Percentiles rank a stretch among this genome's conserved stretches.
Conservation (phyloP, 768 basidiomycete species). For the Podaxis rugospora region DNA sequence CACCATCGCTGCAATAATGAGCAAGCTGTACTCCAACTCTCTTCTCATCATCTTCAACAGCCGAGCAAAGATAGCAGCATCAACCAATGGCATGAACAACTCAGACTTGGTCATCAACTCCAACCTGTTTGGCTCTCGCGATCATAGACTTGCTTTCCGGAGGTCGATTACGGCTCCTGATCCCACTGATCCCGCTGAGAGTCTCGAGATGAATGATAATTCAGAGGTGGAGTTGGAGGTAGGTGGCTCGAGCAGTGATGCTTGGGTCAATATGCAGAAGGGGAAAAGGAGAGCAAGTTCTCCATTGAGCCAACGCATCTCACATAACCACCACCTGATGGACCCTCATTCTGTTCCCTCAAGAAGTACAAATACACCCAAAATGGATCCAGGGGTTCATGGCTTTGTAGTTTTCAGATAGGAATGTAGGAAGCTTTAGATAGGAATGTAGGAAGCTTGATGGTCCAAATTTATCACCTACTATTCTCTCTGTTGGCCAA, state of each 20-base stretch:
- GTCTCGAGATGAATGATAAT: neutral
- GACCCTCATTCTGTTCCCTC: neutral
- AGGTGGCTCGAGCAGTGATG: neutral
- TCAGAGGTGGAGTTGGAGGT: neutral
- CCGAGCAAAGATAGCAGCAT: conserved; percentile 10
- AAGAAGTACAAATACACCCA: neutral
- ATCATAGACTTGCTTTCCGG: neutral
- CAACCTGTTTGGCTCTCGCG: neutral
- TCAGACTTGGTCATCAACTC: conserved; percentile 14
- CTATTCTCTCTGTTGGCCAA: neutral
- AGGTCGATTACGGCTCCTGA: neutral
- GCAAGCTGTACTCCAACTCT: conserved; percentile 31
- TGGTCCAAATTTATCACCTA: too few species aligned
- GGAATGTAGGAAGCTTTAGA: too few species aligned
- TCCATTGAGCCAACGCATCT: neutral
- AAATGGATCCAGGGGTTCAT: neutral
- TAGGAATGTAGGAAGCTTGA: too few species aligned
- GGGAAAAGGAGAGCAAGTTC: neutral
- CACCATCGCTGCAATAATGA: conserved; percentile 27
- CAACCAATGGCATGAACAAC: neutral
- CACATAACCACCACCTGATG: neutral
- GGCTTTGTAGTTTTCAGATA: neutral
- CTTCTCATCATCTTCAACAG: conserved; percentile 30
- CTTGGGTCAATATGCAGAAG: neutral
- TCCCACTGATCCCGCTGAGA: neutral